These are phyloP conservation scores for Verticillium tricorpus DNA, from an alignment of 2,329 filamentous ascomycete genomes.

Conservation along the genomic window DNA sequence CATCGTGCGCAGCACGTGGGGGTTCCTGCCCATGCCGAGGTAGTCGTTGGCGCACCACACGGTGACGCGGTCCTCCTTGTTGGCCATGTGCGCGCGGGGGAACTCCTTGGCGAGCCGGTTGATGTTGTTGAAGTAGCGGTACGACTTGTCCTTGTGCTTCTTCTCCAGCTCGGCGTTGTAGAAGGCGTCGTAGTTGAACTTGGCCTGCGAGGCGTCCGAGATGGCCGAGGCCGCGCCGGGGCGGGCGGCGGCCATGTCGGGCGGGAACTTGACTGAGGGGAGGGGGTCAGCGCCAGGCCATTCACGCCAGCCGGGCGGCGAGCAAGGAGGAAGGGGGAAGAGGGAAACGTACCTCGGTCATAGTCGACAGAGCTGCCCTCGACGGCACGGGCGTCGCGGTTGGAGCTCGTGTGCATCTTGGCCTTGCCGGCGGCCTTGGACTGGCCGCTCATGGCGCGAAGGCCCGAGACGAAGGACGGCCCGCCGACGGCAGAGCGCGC, in stretches of 20 bases:
- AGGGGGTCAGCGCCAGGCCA: slow-evolving; percentile 13
- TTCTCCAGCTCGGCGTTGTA: slow-evolving; percentile 88
- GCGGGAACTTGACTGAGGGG: slow-evolving; percentile 28
- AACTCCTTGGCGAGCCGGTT: slow-evolving; percentile 96
- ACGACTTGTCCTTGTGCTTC: slow-evolving; percentile 99
- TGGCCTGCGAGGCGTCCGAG: slow-evolving; percentile 31
- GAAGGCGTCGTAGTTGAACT: slow-evolving; percentile 89
- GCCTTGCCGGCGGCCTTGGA: slow-evolving; percentile 55
- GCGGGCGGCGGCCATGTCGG: slow-evolving; percentile 19
- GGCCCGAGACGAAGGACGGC: slow-evolving; percentile 22
- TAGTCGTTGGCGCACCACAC: slow-evolving; percentile 99
- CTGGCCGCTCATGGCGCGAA: slow-evolving; percentile 47
- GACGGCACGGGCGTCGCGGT: slow-evolving; percentile 73
- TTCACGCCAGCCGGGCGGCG: neutral
- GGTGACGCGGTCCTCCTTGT: slow-evolving; percentile 78
- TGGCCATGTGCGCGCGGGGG: slow-evolving; percentile 86
- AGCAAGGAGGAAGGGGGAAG: neutral
- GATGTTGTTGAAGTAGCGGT: slow-evolving; percentile 99
- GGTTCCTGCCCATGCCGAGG: slow-evolving; percentile 93
- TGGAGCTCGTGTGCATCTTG: slow-evolving; percentile 74
- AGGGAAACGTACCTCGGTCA: slow-evolving; percentile 8
- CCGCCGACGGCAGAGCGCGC: slow-evolving; percentile 17
- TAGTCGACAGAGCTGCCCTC: slow-evolving; percentile 49
- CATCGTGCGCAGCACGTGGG: slow-evolving; percentile 82
- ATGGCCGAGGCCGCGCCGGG: slow-evolving; percentile 15